Conservation (phyloP, 495 filamentous ascomycete species). For the Xylaria bambusicola region DNA sequence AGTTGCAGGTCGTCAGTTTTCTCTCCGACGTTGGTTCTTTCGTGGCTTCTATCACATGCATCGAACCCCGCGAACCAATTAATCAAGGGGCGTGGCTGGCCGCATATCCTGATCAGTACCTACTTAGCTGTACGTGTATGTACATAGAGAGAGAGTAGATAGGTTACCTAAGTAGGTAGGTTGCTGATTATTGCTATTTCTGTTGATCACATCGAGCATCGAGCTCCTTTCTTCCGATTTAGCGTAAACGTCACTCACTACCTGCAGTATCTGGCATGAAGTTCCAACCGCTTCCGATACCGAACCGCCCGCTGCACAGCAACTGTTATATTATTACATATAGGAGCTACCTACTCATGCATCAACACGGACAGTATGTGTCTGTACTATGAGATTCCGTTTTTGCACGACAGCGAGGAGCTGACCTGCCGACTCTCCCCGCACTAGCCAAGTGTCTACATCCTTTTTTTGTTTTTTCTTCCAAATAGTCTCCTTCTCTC, state of each 20-base stretch:
- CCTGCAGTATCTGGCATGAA: not conserved
- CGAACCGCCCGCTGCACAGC: constrained; percentile 10
- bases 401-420: not conserved
- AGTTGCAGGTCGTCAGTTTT: too few species aligned
- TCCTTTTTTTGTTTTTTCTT: not conserved
- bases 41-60: constrained; percentile 3
- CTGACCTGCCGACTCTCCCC: not conserved
- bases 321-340: too few species aligned
- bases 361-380: not conserved
- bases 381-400: not conserved
- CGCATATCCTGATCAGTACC: too few species aligned
- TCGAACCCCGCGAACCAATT: not conserved
- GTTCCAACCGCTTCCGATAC: constrained; percentile 8
- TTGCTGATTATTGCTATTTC: too few species aligned
- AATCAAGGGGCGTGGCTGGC: not conserved
- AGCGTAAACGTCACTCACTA: too few species aligned
- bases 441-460: not conserved
- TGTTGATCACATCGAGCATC: not conserved
- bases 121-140: too few species aligned
- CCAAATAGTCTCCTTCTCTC: too few species aligned
- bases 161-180: too few species aligned
- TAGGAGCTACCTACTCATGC: too few species aligned
- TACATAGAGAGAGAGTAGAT: too few species aligned
- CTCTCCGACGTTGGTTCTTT: not conserved
- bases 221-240: not conserved